Conservation (phyloP, 2,329 filamentous ascomycete genomes). For the Diaporthe citrichinensis region DNA sequence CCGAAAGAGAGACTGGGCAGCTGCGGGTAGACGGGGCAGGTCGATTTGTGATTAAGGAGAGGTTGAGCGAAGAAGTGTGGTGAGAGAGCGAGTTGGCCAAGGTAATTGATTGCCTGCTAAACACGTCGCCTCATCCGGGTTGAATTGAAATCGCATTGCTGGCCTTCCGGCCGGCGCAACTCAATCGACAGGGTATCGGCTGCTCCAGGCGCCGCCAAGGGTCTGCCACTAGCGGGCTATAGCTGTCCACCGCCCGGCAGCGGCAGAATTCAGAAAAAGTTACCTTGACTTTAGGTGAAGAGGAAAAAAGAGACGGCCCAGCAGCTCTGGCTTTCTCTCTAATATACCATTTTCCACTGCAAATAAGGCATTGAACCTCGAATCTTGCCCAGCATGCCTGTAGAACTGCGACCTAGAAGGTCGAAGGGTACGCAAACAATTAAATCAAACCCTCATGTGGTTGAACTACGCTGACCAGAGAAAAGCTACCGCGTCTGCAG, state of each 20-base stretch:
- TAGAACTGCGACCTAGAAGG: conserved; percentile 41
- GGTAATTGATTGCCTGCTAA: conserved; percentile 31
- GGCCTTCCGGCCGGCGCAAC: conserved; percentile 39
- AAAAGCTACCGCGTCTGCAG: conserved; percentile 26
- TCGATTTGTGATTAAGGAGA: conserved; percentile 6
- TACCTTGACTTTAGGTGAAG: conserved; percentile 7
- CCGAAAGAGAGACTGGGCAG: conserved; percentile 24
- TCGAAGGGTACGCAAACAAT: conserved; percentile 32
- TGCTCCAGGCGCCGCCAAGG: conserved; percentile 18
- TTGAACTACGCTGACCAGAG: conserved; percentile 20
- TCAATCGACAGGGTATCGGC: conserved; percentile 22
- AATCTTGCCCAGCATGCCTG: conserved; percentile 33
- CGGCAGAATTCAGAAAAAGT: conserved; percentile 40
- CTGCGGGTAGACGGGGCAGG: background rate
- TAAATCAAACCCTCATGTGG: background rate
- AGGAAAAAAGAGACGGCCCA: conserved; percentile 16
- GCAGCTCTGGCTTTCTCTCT: background rate
- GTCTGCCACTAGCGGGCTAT: conserved; percentile 27
- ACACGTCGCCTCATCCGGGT: conserved; percentile 41
- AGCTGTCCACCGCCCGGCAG: conserved; percentile 16
- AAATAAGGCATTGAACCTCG: conserved; percentile 8
- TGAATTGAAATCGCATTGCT: conserved; percentile 39
- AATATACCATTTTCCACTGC: background rate
- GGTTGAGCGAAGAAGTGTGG: conserved; percentile 6
- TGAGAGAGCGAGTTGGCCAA: conserved; percentile 24